Base-by-base conservation (phyloP, 148 eudicot genomes). In the Hydrangea macrophylla region DNA sequence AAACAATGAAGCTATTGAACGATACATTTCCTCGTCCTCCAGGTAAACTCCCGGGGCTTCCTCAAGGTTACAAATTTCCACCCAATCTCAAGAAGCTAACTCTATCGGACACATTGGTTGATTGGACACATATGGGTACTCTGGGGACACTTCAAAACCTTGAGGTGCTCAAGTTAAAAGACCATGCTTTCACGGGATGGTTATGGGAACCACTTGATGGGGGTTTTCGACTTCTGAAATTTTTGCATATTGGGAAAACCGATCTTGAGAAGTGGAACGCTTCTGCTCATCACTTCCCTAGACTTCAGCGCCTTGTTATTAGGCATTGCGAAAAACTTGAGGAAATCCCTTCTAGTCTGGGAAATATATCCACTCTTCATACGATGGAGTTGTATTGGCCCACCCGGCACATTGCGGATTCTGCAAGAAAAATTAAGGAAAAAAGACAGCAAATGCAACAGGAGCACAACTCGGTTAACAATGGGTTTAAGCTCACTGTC, bases 61-160 rank as follows among this genome's bases (percentile, higher is more conserved):
- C 76, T 15, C 58, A 25, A 42, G 17, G n/a, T 28, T 57, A 76
- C 18, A 71, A 65, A 12, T 77, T 77, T 18, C 80, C 80, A n/a
- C 55, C 64, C 13, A 68, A 62, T 27, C 44, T 77, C 24, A 77
- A 55, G 39, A 77, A 72, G 42, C 60, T 77, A 12, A 77, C 81
- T 24, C n/a, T 77, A 18, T 62, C 65, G 7, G 64, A 63, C 5
- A 61, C 73, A 9, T 50, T 44, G 10, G 62, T 77, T 12, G 65
- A 55, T 25, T 35, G 39, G 39, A 8, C 4, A 8, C 39, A 35
- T 35, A 35, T 35, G 39, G 4, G 5, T 35, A 35, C 39, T 3
- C 8, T 35, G 8, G 39, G 39, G 39, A 35, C 5, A 8, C 8
- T 35, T 3, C 39, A 4, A 4, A 35, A 35, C 39, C 78, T 74